Percentiles rank a stretch among this genome's conserved stretches.
These are phyloP conservation scores for Parachlorella kessleri DNA, from an alignment of 139 green algal genomes.

Conservation along the genomic window DNA sequence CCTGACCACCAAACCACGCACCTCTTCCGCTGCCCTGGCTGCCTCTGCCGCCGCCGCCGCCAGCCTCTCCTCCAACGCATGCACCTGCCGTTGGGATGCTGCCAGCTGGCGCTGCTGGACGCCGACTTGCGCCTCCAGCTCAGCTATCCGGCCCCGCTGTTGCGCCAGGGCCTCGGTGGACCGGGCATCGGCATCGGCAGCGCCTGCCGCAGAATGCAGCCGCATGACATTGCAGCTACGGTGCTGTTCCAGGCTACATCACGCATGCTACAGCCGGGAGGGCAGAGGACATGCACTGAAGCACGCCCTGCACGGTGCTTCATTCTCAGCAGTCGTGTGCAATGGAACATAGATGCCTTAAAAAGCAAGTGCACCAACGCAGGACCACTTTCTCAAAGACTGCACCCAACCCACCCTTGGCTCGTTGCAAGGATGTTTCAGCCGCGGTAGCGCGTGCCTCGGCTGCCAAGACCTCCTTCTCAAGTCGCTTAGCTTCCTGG, in stretches of 20 bases:
- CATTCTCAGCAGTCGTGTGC: background rate
- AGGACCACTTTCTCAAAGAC: too few relatives aligned
- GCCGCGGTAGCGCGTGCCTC: constrained; percentile 8
- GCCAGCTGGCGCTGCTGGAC: constrained; percentile 8
- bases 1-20: too few relatives aligned
- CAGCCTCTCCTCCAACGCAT: constrained; percentile 10
- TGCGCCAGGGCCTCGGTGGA: background rate
- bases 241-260: background rate
- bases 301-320: background rate
- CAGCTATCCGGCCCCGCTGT: background rate
- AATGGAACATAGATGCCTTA: background rate
- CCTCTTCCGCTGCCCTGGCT: constrained; percentile 17
- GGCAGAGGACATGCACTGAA: background rate
- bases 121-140: constrained; percentile 14
- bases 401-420: background rate
- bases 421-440: constrained; percentile 10
- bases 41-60: constrained; percentile 3
- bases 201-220: too few relatives aligned
- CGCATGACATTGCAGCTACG: background rate
- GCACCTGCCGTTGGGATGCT: background rate
- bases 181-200: background rate
- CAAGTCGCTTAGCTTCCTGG: constrained; percentile 3
- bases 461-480: background rate
- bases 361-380: too few relatives aligned
- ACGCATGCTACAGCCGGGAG: too few relatives aligned